phyloP scores from a whole-genome alignment of 1,284 basidiomycete species.

The Irpex lacteus region DNA sequence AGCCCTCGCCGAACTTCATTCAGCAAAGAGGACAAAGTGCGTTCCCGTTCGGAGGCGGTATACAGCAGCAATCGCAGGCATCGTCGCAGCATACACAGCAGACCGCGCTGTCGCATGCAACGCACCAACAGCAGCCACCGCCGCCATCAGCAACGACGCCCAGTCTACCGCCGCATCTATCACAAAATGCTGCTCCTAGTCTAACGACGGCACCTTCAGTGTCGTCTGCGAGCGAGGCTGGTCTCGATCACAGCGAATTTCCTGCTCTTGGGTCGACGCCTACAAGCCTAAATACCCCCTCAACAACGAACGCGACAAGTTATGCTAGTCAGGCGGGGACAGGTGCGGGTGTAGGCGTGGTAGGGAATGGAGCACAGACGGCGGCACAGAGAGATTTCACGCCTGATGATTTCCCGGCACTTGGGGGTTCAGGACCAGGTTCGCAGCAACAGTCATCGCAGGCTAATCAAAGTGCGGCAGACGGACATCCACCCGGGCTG shows the following conservation, averaged over 20 bases:
- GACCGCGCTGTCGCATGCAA: constrained; percentile 25
- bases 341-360: constrained; percentile 51
- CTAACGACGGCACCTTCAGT: constrained; percentile 50
- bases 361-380: constrained; percentile 35
- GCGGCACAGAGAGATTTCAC: constrained; percentile 63
- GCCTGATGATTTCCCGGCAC: constrained; percentile 80
- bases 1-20: constrained; percentile 61
- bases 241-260: constrained; percentile 84
- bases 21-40: constrained; percentile 56
- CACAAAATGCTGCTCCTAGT: constrained; percentile 45
- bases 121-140: constrained; percentile 32
- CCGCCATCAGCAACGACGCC: constrained; percentile 47
- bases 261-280: constrained; percentile 71
- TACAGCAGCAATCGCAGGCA: constrained; percentile 47
- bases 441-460: constrained; percentile 34
- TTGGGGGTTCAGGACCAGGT: constrained; percentile 53
- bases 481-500: constrained; percentile 64
- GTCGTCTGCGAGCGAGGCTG: constrained; percentile 68
- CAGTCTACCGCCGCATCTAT: constrained; percentile 51
- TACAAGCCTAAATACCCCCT: constrained; percentile 29
- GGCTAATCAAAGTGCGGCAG: constrained; percentile 29
- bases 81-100: constrained; percentile 41
- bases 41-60: constrained; percentile 55
- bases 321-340: constrained; percentile 66
- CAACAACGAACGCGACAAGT: constrained; percentile 49